Conservation (phyloP, 2,329 filamentous ascomycete species). For the Colletotrichum lini region DNA sequence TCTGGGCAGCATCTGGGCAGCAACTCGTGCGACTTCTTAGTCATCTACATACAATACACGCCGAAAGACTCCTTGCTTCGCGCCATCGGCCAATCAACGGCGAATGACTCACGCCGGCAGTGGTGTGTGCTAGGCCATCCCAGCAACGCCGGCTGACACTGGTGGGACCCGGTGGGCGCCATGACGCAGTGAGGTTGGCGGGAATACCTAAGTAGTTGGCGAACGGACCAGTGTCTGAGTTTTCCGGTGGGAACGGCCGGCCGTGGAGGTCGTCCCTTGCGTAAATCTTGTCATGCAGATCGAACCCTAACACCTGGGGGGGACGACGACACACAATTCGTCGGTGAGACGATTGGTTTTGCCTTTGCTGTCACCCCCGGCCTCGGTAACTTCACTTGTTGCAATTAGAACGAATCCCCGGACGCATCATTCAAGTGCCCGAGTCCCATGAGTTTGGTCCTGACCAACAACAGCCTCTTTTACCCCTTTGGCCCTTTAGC, state of each 20-base stretch:
- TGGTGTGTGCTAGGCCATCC: not conserved
- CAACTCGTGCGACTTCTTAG: too few relatives aligned
- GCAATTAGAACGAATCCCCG: not conserved
- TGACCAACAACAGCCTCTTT: not conserved
- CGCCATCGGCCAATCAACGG: not conserved
- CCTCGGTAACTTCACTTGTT: not conserved
- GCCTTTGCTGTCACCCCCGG: not conserved
- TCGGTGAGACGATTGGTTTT: not conserved
- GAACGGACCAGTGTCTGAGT: constrained; percentile 9
- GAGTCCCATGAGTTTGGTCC: too few relatives aligned
- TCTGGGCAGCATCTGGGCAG: too few relatives aligned
- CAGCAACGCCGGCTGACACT: not conserved
- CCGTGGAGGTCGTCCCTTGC: not conserved
- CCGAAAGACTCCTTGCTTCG: not conserved
- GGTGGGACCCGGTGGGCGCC: constrained; percentile 8
- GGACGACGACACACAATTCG: constrained; percentile 13
- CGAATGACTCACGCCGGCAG: not conserved
- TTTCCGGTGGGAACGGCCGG: constrained; percentile 18
- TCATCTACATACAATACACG: too few relatives aligned
- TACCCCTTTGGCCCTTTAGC: not conserved
- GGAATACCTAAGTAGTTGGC: constrained; percentile 3
- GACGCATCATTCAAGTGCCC: not conserved
- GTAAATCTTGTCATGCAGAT: constrained; percentile 13
- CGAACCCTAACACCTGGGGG: constrained; percentile 7
- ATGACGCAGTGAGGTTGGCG: not conserved